Evolutionary conservation across 306 rosid genomes (phyloP), one percentile per base, ranked within the genome.

Genomic region (Acmispon strigosus): DNA sequence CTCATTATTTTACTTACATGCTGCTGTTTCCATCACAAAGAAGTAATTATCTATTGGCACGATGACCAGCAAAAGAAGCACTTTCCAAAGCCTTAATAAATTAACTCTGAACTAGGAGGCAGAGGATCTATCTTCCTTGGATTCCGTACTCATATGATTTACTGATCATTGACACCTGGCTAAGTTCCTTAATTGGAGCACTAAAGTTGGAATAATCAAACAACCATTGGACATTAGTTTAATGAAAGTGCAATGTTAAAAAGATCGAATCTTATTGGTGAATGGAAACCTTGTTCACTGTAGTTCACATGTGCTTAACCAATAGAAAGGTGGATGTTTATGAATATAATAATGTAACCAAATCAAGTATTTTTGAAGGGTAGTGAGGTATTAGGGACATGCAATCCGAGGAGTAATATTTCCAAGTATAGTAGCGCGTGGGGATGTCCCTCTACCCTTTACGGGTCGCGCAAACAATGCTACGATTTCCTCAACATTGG

Each of bases 101-200:
- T 17, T 45, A 48, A 19, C 54, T 60, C 49, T 14, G 62, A 50
- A 66, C 12, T 3, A 54, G 4, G 52, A 29, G 9, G 49, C 48
- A 14, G 70, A 66, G 59, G 37, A 32, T 69, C 32, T 6, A 62
- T 74, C 75, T 70, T 62, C 37, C 70, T 86, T 64, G 86, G 86
- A 55, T 43, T 68, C 29, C 68, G 86, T 32, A 37, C 78, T 14
- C 22, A 2, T 69, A 86, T 88, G 74, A 88, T 83, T 74, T 73
- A 64, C 80, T 84, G 87, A 85, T 85, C 68, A 89, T 89, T 83
- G 96, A 86, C 96, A 89, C 88, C 85, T 89, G 96, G 80, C 86
- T 52, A 42, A 62, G 17, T 52, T 62, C 53, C 42, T 54, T 22
- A 48, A 44, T 42, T 24, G 29, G 52, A 64, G 64, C 74, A 65